Evolutionary conservation across 306 rosid species (phyloP).

Genomic region (Oemleria cerasiformis): DNA sequence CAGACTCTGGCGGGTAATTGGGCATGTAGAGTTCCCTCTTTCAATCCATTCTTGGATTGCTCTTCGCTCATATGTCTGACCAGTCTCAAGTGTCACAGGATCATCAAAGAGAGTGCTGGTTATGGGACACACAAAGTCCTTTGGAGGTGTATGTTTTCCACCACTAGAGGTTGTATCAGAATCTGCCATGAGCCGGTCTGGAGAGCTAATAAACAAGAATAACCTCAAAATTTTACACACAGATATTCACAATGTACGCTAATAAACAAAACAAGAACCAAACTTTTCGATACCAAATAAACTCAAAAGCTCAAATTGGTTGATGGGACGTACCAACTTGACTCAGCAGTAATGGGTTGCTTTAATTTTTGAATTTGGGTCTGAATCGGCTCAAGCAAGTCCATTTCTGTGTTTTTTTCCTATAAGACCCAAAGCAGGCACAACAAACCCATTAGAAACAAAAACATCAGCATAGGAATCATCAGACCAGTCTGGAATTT

Average conservation of each 20-base stretch:
- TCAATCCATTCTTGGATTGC: conserved; percentile 93
- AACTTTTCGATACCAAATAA: neutral
- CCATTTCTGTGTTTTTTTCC: conserved; percentile 50
- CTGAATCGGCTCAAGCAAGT: conserved; percentile 43
- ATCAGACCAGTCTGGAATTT: conserved; percentile 25
- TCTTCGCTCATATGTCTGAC: conserved; percentile 84
- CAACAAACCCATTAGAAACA: conserved; percentile 13
- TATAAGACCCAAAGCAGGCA: conserved; percentile 30
- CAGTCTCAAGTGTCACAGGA: conserved; percentile 95
- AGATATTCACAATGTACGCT: conserved; percentile 15
- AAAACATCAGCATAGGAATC: conserved; percentile 39
- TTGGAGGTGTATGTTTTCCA: conserved; percentile 59
- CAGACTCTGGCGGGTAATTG: conserved; percentile 83
- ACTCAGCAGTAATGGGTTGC: conserved; percentile 44
- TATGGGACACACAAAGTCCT: conserved; percentile 91
- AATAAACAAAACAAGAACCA: neutral
- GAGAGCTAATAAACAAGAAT: conserved; percentile 41
- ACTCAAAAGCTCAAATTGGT: neutral
- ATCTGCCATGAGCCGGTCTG: conserved; percentile 47
- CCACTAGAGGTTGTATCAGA: conserved; percentile 32
- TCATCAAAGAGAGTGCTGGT: conserved; percentile 84
- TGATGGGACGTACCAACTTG: conserved; percentile 42
- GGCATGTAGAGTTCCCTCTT: conserved; percentile 76
- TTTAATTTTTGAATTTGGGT: conserved; percentile 42
- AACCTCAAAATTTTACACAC: conserved; percentile 29